Conservation (phyloP, 306 rosid genomes). For the Rubus idaeus region DNA sequence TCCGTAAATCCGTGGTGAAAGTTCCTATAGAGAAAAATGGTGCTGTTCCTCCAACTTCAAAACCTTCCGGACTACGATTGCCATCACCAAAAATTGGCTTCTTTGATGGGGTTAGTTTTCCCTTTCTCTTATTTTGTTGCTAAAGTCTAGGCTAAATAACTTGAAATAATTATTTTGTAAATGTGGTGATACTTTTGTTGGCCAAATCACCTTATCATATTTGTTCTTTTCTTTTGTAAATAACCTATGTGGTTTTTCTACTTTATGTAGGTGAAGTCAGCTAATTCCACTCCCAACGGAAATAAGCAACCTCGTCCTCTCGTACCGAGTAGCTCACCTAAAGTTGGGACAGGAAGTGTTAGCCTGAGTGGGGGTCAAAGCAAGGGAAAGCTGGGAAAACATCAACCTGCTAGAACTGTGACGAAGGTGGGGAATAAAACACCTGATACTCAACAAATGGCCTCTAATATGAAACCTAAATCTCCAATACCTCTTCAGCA, state of each 20-base stretch:
- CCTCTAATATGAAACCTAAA: conserved; percentile 25
- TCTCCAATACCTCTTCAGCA: conserved; percentile 33
- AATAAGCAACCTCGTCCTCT: conserved; percentile 43
- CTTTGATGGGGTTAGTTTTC: conserved; percentile 86
- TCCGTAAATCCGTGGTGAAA: conserved; percentile 32
- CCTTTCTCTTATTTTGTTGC: conserved; percentile 9
- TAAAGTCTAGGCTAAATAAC: conserved; percentile 16
- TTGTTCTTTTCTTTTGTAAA: background rate
- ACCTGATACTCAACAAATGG: conserved; percentile 32
- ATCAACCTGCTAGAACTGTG: conserved; percentile 45
- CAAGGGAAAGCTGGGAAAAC: conserved; percentile 53
- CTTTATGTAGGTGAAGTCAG: conserved; percentile 58
- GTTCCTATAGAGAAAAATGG: conserved; percentile 31
- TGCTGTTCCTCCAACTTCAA: conserved; percentile 43
- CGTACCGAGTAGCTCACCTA: conserved; percentile 54
- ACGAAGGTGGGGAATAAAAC: conserved; percentile 20
- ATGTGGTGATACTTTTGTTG: conserved; percentile 3
- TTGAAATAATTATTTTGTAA: conserved; percentile 14
- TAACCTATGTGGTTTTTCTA: conserved; percentile 1
- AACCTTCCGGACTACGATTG: conserved; percentile 80
- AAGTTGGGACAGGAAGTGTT: conserved; percentile 36
- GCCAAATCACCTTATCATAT: conserved; percentile 12
- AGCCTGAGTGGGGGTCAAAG: conserved; percentile 45
- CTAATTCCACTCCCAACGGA: conserved; percentile 57
- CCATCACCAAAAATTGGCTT: conserved; percentile 95